Evolutionary conservation across 305 asterid genomes (phyloP).

Genomic region (Fraxinus ornus): DNA sequence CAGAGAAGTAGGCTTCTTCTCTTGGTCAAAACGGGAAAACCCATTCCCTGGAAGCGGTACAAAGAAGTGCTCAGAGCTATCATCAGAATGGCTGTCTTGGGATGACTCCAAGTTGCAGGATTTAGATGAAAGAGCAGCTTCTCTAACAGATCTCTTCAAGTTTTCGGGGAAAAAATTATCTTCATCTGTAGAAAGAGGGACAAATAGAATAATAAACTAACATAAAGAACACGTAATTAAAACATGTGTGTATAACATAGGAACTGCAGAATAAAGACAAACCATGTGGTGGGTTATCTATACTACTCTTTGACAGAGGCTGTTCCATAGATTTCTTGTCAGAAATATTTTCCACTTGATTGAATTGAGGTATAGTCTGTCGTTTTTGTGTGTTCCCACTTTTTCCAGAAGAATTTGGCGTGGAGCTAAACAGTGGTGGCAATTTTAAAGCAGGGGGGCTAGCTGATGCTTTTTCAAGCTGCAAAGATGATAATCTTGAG

Average conservation of each 20-base stretch:
- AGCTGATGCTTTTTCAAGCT: conserved; percentile 73
- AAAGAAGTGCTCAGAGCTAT: conserved; percentile 87
- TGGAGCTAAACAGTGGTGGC: conserved; percentile 89
- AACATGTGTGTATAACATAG: conserved; percentile 4
- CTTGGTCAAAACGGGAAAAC: conserved; percentile 55
- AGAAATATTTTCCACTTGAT: conserved; percentile 44
- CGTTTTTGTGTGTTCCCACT: conserved; percentile 72
- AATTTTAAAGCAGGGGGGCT: conserved; percentile 82
- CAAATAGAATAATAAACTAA: conserved; percentile 16
- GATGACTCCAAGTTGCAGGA: conserved; percentile 63
- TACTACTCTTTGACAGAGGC: conserved; percentile 41
- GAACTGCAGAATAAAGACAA: conserved; percentile 32
- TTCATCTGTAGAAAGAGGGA: conserved; percentile 55
- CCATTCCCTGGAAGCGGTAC: conserved; percentile 73
- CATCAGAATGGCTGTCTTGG: conserved; percentile 79
- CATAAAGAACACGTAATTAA: neutral
- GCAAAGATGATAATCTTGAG: conserved; percentile 73
- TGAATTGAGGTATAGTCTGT: conserved; percentile 52
- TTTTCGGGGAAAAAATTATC: conserved; percentile 67
- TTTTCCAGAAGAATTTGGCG: conserved; percentile 82
- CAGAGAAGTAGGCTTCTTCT: conserved; percentile 47
- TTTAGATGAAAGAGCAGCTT: conserved; percentile 80
- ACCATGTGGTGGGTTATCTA: conserved; percentile 63
- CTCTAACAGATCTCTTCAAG: conserved; percentile 90
- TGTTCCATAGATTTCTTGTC: conserved; percentile 55